Evolutionary conservation across 331 rosid species (phyloP).

Genomic region (Phaseolus coccineus): DNA sequence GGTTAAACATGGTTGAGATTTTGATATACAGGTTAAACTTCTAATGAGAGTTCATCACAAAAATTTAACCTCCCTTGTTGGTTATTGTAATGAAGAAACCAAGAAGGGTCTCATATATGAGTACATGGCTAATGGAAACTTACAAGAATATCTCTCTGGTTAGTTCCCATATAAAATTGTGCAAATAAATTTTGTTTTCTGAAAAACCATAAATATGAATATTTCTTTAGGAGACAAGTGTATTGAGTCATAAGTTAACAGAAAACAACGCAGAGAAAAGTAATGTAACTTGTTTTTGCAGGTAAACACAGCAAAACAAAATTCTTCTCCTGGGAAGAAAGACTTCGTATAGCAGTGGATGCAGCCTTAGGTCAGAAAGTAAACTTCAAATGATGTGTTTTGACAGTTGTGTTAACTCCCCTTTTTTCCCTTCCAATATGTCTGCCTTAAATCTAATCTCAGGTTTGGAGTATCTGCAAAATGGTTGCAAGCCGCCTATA

Average conservation of each 20-base stretch:
- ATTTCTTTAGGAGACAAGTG: neutral
- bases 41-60: constrained; percentile 64
- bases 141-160: constrained; percentile 50
- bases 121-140: constrained; percentile 59
- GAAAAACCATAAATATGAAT: neutral
- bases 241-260: neutral
- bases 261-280: neutral
- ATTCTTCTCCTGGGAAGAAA: constrained; percentile 53
- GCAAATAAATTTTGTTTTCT: neutral
- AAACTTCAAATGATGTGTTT: neutral
- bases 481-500: constrained; percentile 51
- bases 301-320: constrained; percentile 10
- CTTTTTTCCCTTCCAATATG: neutral
- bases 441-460: neutral
- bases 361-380: constrained; percentile 47
- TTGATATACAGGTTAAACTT: constrained; percentile 51
- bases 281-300: neutral
- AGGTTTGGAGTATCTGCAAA: constrained; percentile 65
- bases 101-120: constrained; percentile 57
- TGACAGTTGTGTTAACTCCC: too few species aligned
- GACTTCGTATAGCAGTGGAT: constrained; percentile 55
- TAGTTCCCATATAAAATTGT: neutral
- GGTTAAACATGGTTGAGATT: neutral
- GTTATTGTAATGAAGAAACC: constrained; percentile 32
- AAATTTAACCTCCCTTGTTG: constrained; percentile 47